phyloP scores from a whole-genome alignment of 2,329 filamentous ascomycete species.

The Westerdykella sp. region DNA sequence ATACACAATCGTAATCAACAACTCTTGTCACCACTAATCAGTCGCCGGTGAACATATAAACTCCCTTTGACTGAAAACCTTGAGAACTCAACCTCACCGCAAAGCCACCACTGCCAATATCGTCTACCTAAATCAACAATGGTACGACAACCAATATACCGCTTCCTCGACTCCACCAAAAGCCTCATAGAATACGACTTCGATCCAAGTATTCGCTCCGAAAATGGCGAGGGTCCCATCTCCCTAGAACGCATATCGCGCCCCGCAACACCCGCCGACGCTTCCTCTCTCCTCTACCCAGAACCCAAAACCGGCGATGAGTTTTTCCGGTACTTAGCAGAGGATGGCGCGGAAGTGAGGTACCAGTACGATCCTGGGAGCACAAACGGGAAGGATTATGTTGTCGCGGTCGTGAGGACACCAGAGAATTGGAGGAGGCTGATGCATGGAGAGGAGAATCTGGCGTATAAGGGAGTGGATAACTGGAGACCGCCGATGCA shows the following conservation, averaged over 20 bases:
- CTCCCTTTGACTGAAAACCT: too few relatives aligned
- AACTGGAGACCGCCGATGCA: not conserved
- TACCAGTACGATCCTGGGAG: slow-evolving; percentile 4
- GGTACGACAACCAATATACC: not conserved
- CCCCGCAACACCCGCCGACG: not conserved
- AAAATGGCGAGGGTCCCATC: not conserved
- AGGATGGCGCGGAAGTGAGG: slow-evolving; percentile 3
- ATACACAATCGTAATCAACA: too few relatives aligned
- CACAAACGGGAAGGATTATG: slow-evolving; percentile 5
- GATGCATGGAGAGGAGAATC: slow-evolving; percentile 3
- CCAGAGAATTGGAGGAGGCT: slow-evolving; percentile 4
- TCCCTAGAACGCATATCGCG: not conserved
- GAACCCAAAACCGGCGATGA: slow-evolving; percentile 3
- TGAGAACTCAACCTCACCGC: too few relatives aligned
- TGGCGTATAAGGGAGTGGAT: slow-evolving; percentile 1
- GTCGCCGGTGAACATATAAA: too few relatives aligned
- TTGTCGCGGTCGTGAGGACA: slow-evolving; percentile 3
- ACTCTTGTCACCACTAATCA: too few relatives aligned
- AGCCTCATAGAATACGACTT: not conserved
- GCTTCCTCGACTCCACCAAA: not conserved
- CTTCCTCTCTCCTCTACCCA: not conserved
- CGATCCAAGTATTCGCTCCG: not conserved
- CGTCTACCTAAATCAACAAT: not conserved
- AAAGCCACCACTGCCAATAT: too few relatives aligned
- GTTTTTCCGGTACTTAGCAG: slow-evolving; percentile 1